Evolutionary conservation across 2,329 filamentous ascomycete genomes (phyloP).

Genomic region (Fonsecaea pedrosoi): DNA sequence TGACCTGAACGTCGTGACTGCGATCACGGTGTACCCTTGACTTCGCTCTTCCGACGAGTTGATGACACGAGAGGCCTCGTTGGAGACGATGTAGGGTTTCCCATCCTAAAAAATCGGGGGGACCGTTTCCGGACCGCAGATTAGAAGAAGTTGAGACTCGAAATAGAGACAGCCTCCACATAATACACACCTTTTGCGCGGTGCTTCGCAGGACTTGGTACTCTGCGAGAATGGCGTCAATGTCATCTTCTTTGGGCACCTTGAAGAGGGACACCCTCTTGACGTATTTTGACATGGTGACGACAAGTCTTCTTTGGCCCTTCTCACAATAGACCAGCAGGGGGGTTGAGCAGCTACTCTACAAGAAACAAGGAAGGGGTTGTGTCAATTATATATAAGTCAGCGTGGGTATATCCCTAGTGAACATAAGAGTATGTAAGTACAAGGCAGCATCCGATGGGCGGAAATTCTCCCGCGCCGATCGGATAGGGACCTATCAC

Average conservation of each 20-base stretch:
- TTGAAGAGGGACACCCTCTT: slow-evolving; percentile 63
- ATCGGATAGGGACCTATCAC: background rate
- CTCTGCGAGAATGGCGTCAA: slow-evolving; percentile 52
- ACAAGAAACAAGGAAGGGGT: background rate
- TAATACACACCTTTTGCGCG: slow-evolving; percentile 51
- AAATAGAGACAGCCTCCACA: background rate
- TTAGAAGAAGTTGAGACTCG: background rate
- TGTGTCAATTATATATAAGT: background rate
- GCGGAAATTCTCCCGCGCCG: background rate
- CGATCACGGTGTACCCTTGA: slow-evolving; percentile 70
- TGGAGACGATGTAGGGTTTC: slow-evolving; percentile 71
- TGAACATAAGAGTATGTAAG: background rate
- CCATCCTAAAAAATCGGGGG: slow-evolving; percentile 61
- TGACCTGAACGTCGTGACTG: slow-evolving; percentile 68
- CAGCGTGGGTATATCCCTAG: background rate
- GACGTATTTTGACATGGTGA: slow-evolving; percentile 43
- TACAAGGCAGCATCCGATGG: slow-evolving; percentile 8
- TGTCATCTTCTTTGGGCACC: slow-evolving; percentile 55
- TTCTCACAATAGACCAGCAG: background rate
- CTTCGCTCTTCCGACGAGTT: slow-evolving; percentile 61
- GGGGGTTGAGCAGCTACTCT: background rate
- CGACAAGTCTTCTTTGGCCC: background rate
- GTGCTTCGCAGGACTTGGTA: slow-evolving; percentile 54
- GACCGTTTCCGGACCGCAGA: background rate
- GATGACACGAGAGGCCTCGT: slow-evolving; percentile 62